phyloP scores from a whole-genome alignment of 495 filamentous ascomycete species.

The Daldinia bambusicola region DNA sequence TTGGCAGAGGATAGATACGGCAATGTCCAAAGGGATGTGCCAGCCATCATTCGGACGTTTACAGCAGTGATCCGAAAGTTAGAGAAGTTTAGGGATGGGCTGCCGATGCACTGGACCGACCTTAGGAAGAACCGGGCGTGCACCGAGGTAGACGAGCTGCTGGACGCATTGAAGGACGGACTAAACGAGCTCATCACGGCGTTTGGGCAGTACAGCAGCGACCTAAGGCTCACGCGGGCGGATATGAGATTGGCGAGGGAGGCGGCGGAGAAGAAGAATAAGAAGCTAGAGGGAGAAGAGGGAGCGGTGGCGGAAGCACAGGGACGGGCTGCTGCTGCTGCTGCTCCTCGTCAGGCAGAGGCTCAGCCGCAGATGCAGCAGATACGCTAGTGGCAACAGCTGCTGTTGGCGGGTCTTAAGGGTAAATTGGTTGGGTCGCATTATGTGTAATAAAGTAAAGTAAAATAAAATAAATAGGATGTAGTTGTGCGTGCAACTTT shows the following conservation, averaged over 20 bases:
- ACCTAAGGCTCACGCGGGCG: constrained; percentile 69
- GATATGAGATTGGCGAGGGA: constrained; percentile 78
- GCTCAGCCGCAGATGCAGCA: constrained; percentile 43
- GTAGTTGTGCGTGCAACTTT: constrained; percentile 8
- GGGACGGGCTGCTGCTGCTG: background rate
- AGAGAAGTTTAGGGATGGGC: constrained; percentile 69
- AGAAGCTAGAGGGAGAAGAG: background rate
- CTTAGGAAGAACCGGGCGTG: constrained; percentile 59
- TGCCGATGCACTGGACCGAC: constrained; percentile 86
- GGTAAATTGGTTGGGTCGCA: background rate
- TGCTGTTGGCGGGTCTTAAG: constrained; percentile 10
- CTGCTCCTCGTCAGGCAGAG: background rate
- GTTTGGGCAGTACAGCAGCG: constrained; percentile 75
- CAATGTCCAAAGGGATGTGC: constrained; percentile 81
- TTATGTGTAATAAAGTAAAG: background rate
- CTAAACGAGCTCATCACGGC: constrained; percentile 69
- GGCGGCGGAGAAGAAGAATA: constrained; percentile 60
- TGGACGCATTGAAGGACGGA: constrained; percentile 66
- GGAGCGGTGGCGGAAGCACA: background rate
- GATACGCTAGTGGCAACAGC: constrained; percentile 31
- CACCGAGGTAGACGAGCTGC: constrained; percentile 71
- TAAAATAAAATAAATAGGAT: no score
- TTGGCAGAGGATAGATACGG: constrained; percentile 88
- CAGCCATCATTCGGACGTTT: constrained; percentile 74
- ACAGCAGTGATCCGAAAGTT: constrained; percentile 72